Conservation (phyloP, 1,284 basidiomycete genomes). For the Ustanciosporium gigantosporum region DNA sequence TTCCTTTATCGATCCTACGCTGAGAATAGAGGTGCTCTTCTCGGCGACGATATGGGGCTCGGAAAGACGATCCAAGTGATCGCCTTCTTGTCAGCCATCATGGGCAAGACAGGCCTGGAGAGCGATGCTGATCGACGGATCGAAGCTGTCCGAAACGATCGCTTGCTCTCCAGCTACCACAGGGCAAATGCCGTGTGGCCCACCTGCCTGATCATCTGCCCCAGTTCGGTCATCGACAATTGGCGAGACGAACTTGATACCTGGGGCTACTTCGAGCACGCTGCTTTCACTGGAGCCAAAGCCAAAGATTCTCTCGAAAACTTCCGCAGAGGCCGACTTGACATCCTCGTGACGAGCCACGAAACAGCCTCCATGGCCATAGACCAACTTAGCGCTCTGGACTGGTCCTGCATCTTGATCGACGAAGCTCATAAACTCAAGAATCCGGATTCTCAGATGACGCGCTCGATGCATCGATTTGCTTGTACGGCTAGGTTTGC, state of each 20-base stretch:
- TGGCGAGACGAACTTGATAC: conserved; percentile 80
- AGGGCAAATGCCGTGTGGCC: conserved; percentile 63
- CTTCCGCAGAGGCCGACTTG: conserved; percentile 76
- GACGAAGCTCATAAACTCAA: conserved; percentile 84
- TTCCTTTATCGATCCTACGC: conserved; percentile 75
- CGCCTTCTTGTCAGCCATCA: conserved; percentile 80
- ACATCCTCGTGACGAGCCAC: conserved; percentile 58
- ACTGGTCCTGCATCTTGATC: conserved; percentile 64
- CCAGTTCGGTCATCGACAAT: conserved; percentile 75
- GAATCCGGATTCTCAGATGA: conserved; percentile 70
- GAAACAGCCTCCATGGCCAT: conserved; percentile 64
- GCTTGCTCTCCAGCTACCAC: conserved; percentile 11
- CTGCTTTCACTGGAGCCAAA: conserved; percentile 15
- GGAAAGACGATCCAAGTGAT: conserved; percentile 79
- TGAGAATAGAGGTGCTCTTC: conserved; percentile 70
- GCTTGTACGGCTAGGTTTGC: conserved; percentile 71
- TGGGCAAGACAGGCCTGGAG: conserved; percentile 73
- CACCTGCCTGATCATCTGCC: conserved; percentile 77
- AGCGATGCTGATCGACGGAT: conserved; percentile 70
- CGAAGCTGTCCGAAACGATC: conserved; percentile 55
- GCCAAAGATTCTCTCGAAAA: conserved; percentile 15
- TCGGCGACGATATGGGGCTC: conserved; percentile 88
- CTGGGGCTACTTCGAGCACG: conserved; percentile 62
- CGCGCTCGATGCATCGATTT: conserved; percentile 71
- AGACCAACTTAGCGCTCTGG: conserved; percentile 74